Evolutionary conservation across 257 asterid species (phyloP).

Genomic region (Asclepias syriaca): DNA sequence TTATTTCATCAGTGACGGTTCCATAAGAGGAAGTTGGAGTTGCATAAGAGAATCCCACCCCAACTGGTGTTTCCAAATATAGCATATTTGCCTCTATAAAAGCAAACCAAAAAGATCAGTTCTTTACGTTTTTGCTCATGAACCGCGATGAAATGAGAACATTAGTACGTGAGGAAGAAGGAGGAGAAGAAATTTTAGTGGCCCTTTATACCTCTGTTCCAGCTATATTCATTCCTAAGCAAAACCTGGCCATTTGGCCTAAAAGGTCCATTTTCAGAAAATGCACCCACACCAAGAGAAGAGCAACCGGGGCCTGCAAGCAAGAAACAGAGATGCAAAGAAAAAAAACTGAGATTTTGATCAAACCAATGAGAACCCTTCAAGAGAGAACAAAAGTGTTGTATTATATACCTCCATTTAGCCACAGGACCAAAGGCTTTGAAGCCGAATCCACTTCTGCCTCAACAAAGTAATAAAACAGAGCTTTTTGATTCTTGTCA

Average conservation of each 20-base stretch:
- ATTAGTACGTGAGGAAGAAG: neutral
- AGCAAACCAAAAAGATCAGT: conserved; percentile 18
- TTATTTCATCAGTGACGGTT: conserved; percentile 50
- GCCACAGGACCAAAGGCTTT: conserved; percentile 63
- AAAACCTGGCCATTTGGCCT: conserved; percentile 51
- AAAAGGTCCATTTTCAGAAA: conserved; percentile 75
- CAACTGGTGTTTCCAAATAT: conserved; percentile 64
- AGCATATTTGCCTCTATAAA: conserved; percentile 64
- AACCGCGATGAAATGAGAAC: neutral
- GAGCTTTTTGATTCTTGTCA: conserved; percentile 40
- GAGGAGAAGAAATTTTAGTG: too few species aligned
- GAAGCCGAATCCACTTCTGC: conserved; percentile 47
- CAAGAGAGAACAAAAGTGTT: neutral
- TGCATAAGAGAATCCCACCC: conserved; percentile 69
- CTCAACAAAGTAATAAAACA: conserved; percentile 66
- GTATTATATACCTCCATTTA: conserved; percentile 54
- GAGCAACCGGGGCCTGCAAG: conserved; percentile 70
- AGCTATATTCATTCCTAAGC: conserved; percentile 50
- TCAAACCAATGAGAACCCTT: neutral
- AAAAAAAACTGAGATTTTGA: neutral
- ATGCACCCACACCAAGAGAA: conserved; percentile 74
- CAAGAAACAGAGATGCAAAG: conserved; percentile 11
- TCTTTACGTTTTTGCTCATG: neutral
- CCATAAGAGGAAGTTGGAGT: conserved; percentile 36
- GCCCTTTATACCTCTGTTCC: conserved; percentile 52